Evolutionary conservation across 2,329 filamentous ascomycete species (phyloP), one percentile per base, ranked within the genome.

Genomic region (Cordyceps javanica): DNA sequence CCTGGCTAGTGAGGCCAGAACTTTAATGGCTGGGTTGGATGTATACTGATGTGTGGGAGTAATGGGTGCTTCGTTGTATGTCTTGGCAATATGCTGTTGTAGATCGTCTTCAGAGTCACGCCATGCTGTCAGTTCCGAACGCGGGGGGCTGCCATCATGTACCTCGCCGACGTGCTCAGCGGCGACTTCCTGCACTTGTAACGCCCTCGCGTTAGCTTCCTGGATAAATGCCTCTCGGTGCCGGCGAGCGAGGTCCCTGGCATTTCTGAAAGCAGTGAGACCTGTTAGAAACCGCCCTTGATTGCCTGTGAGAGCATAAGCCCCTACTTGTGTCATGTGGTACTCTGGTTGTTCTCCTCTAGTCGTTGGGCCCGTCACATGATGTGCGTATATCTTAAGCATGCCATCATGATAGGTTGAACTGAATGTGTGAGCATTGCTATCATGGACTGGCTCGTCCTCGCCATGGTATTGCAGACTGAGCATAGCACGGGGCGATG

Each of bases 201-300:
- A n/a, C 9, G 38, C 39, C 23, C 19, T 41, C 3, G 19, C n/a
- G 9, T 41, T 23, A 9, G 23, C 41, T 19, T 8, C 60, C 28
- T 59, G 55, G 26, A 75, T 71, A 42, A 73, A 68, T 16, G 39
- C 48, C 58, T 75, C 67, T 13, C 75, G 70, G 50, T 75, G 62
- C 25, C 64, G 59, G 59, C 68, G 65, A 4, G 75, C 72, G 61
- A 70, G 62, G 58, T 76, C 73, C 59, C 72, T 66, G 0, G 65
- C 64, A 65, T 77, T 76, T 54, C 74, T 68, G 60, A 74, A 73
- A 48, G 71, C 71, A 3, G 66, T 66, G 9, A 65, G 68, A n/a
- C 73, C 75, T 55, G 68, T 14, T 16, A 64, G 45, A 57, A 75
- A 77, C 2, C 48, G 62, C 2, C 73, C 62, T 5, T 49, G 30